Conservation (phyloP, 257 asterid species). For the Lycium ferocissimum region DNA sequence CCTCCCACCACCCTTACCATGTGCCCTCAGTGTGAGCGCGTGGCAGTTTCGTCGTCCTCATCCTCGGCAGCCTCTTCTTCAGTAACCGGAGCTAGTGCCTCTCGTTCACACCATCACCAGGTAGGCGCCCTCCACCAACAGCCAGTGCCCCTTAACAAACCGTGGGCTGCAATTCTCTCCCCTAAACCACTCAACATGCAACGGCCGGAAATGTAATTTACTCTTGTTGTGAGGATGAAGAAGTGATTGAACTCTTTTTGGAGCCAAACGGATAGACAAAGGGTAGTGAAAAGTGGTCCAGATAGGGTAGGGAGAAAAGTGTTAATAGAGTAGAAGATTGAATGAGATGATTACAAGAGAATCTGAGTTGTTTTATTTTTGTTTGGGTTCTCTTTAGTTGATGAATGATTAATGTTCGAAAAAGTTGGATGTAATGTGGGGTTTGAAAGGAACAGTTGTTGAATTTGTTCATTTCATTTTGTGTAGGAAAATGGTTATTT, state of each 20-base stretch:
- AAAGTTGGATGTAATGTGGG: conserved; percentile 40
- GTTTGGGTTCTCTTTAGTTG: conserved; percentile 30
- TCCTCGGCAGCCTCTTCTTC: conserved; percentile 38
- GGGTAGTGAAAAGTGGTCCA: conserved; percentile 40
- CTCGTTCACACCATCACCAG: conserved; percentile 33
- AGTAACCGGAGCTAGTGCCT: conserved; percentile 35
- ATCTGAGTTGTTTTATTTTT: conserved; percentile 24
- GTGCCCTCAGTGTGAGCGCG: conserved; percentile 98
- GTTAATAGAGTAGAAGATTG: conserved; percentile 36
- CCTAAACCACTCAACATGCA: conserved; percentile 45
- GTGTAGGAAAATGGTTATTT: conserved; percentile 13
- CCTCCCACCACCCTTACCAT: conserved; percentile 96
- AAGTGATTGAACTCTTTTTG: conserved; percentile 19
- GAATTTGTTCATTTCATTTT: conserved; percentile 24
- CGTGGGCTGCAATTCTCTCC: conserved; percentile 65
- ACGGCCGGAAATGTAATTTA: conserved; percentile 40
- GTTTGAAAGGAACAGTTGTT: conserved; percentile 37
- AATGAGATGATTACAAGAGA: conserved; percentile 22
- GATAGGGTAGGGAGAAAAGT: conserved; percentile 27
- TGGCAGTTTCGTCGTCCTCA: conserved; percentile 53
- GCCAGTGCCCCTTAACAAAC: conserved; percentile 47
- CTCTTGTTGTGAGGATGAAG: neutral
- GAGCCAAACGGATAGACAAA: conserved; percentile 28
- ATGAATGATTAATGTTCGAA: conserved; percentile 28
- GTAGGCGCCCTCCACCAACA: conserved; percentile 42